Conservation (phyloP, 2,329 filamentous ascomycete genomes). For the Trichoderma sp. region DNA sequence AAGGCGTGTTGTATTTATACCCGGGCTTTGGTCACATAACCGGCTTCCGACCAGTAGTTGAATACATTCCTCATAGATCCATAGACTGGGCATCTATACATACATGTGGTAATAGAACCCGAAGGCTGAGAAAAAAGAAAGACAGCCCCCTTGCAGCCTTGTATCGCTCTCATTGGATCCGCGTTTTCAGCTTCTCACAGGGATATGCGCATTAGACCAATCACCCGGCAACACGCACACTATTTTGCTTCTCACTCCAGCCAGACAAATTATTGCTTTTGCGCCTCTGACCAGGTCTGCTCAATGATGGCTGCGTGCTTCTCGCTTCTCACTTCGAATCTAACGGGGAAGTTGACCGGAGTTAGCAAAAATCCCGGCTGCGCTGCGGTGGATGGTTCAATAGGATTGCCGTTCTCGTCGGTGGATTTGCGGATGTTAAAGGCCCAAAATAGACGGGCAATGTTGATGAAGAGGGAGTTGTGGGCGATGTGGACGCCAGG, state of each 20-base stretch:
- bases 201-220: neutral
- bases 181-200: neutral
- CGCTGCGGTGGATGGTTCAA: slow-evolving; percentile 6
- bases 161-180: neutral
- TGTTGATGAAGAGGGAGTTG: slow-evolving; percentile 48
- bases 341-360: slow-evolving; percentile 5
- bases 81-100: neutral
- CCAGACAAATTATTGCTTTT: neutral
- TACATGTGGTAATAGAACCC: neutral
- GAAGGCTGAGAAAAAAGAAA: neutral
- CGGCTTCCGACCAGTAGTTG: neutral
- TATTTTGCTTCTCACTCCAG: neutral
- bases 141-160: neutral
- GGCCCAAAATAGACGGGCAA: slow-evolving; percentile 51
- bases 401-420: neutral
- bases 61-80: neutral
- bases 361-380: slow-evolving; percentile 18
- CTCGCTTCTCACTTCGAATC: slow-evolving; percentile 3
- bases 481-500: slow-evolving; percentile 58
- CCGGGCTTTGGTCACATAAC: neutral
- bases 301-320: slow-evolving; percentile 8
- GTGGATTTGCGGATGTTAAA: slow-evolving; percentile 38
- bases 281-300: slow-evolving; percentile 6
- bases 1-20: neutral
- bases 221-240: neutral